A percentile compares a stretch with the other conserved stretches of the same genome.
Evolutionary conservation across 805 yeast genomes (phyloP).

Genomic region (Ogataea neopini): DNA sequence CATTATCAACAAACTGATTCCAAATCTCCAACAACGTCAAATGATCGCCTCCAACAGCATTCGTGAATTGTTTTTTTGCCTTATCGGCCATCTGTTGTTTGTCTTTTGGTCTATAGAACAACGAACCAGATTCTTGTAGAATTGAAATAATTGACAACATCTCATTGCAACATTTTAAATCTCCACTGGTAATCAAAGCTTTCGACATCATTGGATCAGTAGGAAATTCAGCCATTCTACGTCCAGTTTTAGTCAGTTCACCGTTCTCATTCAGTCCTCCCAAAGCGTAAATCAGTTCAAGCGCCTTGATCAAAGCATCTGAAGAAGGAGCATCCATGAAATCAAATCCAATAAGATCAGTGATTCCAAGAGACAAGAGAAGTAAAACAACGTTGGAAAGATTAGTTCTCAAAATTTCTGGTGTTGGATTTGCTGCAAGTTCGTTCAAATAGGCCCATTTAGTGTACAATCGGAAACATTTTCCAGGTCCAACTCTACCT

Average conservation of each 20-base stretch:
- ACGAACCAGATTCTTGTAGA: conserved; percentile 74
- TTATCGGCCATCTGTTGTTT: conserved; percentile 66
- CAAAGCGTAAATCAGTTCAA: conserved; percentile 79
- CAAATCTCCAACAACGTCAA: conserved; percentile 71
- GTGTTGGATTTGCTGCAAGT: conserved; percentile 75
- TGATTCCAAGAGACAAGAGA: conserved; percentile 80
- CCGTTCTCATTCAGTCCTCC: conserved; percentile 88
- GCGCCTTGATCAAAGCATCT: conserved; percentile 67
- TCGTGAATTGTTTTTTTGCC: conserved; percentile 55
- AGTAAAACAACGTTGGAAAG: conserved; percentile 73
- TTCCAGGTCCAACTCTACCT: conserved; percentile 96
- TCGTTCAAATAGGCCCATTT: conserved; percentile 80
- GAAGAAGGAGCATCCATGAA: conserved; percentile 89
- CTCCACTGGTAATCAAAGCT: conserved; percentile 63
- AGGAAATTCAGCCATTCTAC: conserved; percentile 89
- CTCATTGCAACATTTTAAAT: conserved; percentile 62
- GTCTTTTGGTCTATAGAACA: conserved; percentile 72
- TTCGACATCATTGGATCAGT: conserved; percentile 89
- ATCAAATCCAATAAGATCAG: conserved; percentile 79
- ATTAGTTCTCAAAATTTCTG: conserved; percentile 89
- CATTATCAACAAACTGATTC: conserved; percentile 71
- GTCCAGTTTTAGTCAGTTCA: conserved; percentile 71
- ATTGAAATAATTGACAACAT: conserved; percentile 76
- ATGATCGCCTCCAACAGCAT: conserved; percentile 69
- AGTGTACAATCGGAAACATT: conserved; percentile 87